These are phyloP conservation scores for Salvia rosmarinus DNA, from an alignment of 257 asterid species.

Conservation along the genomic window DNA sequence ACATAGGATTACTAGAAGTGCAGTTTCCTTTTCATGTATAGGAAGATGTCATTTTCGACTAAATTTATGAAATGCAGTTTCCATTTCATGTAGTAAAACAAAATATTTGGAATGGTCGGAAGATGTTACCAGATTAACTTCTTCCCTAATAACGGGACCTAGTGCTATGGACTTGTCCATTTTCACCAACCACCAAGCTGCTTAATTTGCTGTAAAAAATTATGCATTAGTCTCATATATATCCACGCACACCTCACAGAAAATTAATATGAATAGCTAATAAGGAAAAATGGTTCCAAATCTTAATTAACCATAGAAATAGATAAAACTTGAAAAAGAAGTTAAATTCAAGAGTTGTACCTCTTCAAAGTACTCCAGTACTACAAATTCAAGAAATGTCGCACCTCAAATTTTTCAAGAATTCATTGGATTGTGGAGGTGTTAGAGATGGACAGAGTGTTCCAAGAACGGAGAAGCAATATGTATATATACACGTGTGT, in stretches of 20 bases:
- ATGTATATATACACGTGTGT: background rate
- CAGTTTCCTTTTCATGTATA: no score
- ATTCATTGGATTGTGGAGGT: background rate
- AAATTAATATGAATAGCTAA: no score
- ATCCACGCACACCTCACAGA: background rate
- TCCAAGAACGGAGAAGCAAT: slow-evolving; percentile 17
- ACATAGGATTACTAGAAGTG: no score
- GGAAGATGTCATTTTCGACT: background rate
- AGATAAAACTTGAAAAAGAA: no score
- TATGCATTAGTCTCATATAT: slow-evolving; percentile 32
- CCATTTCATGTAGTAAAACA: no score
- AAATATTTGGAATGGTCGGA: no score
- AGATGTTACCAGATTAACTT: slow-evolving; percentile 57
- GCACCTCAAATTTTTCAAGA: background rate
- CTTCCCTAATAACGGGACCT: slow-evolving; percentile 52
- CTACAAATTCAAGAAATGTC: no score
- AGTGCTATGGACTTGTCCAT: slow-evolving; percentile 47
- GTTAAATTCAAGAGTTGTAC: slow-evolving; percentile 10
- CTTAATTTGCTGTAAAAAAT: background rate
- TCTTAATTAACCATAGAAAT: no score
- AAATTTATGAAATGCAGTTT: background rate
- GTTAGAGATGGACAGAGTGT: slow-evolving; percentile 27
- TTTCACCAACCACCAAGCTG: slow-evolving; percentile 22
- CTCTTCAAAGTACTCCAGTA: no score
- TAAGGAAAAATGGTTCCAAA: background rate